Evolutionary conservation across 2,329 filamentous ascomycete genomes (phyloP).

Genomic region (Alternaria arbusti): DNA sequence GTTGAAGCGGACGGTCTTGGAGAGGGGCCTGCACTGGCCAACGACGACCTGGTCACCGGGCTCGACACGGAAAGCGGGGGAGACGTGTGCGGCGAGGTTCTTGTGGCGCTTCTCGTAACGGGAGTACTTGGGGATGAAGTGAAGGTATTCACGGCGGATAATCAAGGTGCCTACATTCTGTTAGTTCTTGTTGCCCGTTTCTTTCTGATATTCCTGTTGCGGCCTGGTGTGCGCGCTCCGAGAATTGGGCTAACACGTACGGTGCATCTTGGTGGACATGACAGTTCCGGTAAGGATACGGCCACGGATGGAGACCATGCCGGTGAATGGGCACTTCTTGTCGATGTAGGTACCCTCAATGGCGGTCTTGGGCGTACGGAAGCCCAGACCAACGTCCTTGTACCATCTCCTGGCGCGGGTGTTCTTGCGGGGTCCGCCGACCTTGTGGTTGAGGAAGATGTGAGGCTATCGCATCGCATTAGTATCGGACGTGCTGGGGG

Average conservation of each 20-base stretch:
- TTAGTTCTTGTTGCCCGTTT: conserved; percentile 27
- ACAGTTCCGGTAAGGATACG: conserved; percentile 99
- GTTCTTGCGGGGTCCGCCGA: conserved; percentile 66
- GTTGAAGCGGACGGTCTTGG: conserved; percentile 99
- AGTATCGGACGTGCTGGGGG: conserved; percentile 31
- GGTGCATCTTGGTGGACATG: conserved; percentile 99
- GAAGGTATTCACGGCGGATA: conserved; percentile 99
- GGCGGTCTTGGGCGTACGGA: conserved; percentile 97
- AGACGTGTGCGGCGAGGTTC: conserved; percentile 99
- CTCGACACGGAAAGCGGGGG: conserved; percentile 99
- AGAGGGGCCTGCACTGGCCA: conserved; percentile 98
- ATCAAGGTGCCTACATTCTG: conserved; percentile 71
- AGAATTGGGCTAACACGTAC: conserved; percentile 52
- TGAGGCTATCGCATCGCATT: conserved; percentile 74
- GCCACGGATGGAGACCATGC: conserved; percentile 98
- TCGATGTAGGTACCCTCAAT: conserved; percentile 99
- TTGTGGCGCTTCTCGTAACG: conserved; percentile 99
- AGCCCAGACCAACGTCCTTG: conserved; percentile 99
- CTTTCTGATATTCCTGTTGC: neutral
- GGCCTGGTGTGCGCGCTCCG: neutral
- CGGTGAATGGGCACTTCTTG: conserved; percentile 99
- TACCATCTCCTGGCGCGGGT: conserved; percentile 80
- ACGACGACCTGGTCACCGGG: conserved; percentile 99
- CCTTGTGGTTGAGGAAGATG: conserved; percentile 99
- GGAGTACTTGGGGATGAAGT: conserved; percentile 99